These are phyloP conservation scores for Pyrenophora tritici-repentis DNA, from an alignment of 2,329 filamentous ascomycete genomes.

Conservation along the genomic window DNA sequence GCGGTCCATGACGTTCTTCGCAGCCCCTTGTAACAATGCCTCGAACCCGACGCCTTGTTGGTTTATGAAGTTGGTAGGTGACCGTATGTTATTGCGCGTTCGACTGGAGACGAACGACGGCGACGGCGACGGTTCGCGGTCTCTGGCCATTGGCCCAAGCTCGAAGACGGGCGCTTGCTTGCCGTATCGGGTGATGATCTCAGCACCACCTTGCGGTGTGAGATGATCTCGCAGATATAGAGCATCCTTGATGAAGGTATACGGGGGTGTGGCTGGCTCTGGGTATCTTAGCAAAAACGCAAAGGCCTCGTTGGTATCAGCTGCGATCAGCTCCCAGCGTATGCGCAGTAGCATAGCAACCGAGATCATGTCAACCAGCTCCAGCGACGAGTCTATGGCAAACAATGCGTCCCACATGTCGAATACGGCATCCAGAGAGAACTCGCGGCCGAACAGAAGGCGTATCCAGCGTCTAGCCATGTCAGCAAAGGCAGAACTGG, in stretches of 20 bases:
- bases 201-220: conserved; percentile 63
- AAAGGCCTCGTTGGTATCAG: conserved; percentile 85
- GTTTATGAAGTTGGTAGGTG: conserved; percentile 33
- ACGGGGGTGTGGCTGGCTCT: conserved; percentile 66
- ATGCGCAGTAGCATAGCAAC: conserved; percentile 92
- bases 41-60: conserved; percentile 60
- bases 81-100: conserved; percentile 34
- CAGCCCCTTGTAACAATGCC: conserved; percentile 74
- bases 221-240: conserved; percentile 72
- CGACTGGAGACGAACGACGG: conserved; percentile 31
- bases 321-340: conserved; percentile 83
- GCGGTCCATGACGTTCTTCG: conserved; percentile 73
- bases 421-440: conserved; percentile 83
- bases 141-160: conserved; percentile 29
- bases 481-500: conserved; percentile 21
- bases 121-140: conserved; percentile 37
- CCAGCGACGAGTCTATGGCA: conserved; percentile 77
- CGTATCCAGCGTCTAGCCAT: conserved; percentile 81
- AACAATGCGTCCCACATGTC: conserved; percentile 91
- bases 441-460: conserved; percentile 90
- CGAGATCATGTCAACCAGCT: conserved; percentile 87
- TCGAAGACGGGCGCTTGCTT: conserved; percentile 46
- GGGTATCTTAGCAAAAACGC: conserved; percentile 85
- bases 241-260: conserved; percentile 85
- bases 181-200: conserved; percentile 74